Base-by-base conservation (phyloP, 1,284 basidiomycete species). In the Athelia psychrophila region DNA sequence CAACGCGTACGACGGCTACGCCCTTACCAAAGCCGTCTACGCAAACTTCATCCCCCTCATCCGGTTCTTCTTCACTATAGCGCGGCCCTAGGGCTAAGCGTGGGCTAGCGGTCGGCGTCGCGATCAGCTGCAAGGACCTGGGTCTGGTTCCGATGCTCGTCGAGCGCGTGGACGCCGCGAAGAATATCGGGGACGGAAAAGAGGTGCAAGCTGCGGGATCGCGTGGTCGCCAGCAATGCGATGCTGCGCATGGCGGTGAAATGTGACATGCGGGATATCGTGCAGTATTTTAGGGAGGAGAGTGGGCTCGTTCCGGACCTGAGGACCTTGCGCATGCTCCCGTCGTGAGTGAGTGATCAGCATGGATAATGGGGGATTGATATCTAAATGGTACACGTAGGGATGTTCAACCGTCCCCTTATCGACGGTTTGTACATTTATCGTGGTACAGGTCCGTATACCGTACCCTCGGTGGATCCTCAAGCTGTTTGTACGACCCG, bases 291-390 rank as follows among this genome's bases (percentile, higher is more conserved):
- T 44, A 80, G 83, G 48, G 68, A 74, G 53, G 91, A 91, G 64
- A 93, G 92, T 68, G 84, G 86, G 9, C 82, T 83, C 60, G 69
- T 88, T 23, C 88, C 88, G 1, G 83, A 88, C 61, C 79, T 90
- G 65, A 75, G 80, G 60, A 88, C 87, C 0, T 62, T 91, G 33
- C 69, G 75, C 53, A 66, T 78, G 59, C 27, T 30, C 27, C 27
- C 27, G 13, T 30, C 27, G 5, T 13, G 5, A 13, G 27, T 30
- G 27, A 30, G 27, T 30, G 27, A 6, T 13, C 6, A 6, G 27
- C 27, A 5, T 13, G 13, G 6, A 13, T 13, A 30, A 13, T 13
- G 5, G 27, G 6, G 27, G 13, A 13, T 13, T 30, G 13, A 30
- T 30, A 5, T 5, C 27, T 30, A 30, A 30, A 30, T 30, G 27